Evolutionary conservation across 140 eudicot genomes (phyloP), one percentile per base, ranked within the genome.

Genomic region (Flaveria floridana): DNA sequence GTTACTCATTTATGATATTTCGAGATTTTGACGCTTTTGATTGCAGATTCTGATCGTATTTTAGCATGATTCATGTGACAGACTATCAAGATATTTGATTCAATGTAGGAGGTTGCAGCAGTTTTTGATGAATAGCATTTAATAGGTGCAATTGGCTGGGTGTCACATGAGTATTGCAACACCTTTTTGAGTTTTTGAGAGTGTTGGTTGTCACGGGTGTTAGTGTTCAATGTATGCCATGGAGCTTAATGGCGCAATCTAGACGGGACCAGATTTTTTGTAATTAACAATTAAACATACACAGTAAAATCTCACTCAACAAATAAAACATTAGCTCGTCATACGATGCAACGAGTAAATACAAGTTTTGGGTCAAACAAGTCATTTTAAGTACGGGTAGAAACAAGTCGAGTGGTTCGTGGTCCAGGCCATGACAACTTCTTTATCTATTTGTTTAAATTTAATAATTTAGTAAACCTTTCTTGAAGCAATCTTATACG

Each of bases 131-230:
- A 21, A 20, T 61, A 73, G 30, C 75, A 73, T 66, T 73, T 44
- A 79, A 62, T 79, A 79, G 67, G 76, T 30, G 15, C 71, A 74
- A 74, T 76, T 74, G 21, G 82, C 2, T 12, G 15, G 51, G 39
- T 62, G 73, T 79, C 80, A 67, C 80, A 74, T 74, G 84, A 80
- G 56, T 57, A 74, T 46, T 80, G 79, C 72, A 59, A 34, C 41
- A 34, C 8, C 41, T 34, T 34, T 34, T 44, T 62, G 34, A 26
- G 44, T 6, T 44, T 12, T 42, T 26, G 4, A 66, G 20, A 39
- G 21, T 53, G 11, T 39, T 50, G 23, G 56, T 13, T 50, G 55
- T 76, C 80, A 76, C 70, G 75, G 80, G 61, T 76, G 74, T 53
- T 66, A 39, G 34, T 66, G 68, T 53, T 53, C 41, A 41, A 11